Conservation (phyloP, 2,329 filamentous ascomycete species). For the Thelonectria olida region DNA sequence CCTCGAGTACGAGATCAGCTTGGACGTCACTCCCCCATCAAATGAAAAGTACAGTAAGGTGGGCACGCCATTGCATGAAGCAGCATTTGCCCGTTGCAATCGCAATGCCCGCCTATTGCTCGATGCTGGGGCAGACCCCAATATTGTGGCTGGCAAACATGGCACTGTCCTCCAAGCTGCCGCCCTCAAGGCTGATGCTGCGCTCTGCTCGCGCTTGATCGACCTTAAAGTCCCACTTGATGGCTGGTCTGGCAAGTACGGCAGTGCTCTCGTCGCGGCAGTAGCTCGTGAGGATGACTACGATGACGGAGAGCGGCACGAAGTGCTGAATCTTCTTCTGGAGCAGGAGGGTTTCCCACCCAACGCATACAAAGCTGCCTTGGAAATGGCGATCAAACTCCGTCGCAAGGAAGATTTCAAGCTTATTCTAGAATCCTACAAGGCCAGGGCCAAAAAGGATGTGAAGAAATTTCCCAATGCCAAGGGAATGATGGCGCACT, state of each 20-base stretch:
- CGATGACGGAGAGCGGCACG: constrained; percentile 2
- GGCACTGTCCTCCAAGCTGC: constrained; percentile 23
- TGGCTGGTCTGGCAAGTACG: constrained; percentile 20
- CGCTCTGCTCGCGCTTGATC: constrained; percentile 16
- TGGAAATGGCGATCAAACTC: constrained; percentile 20
- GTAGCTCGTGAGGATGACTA: constrained; percentile 10
- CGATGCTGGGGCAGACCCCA: constrained; percentile 18
- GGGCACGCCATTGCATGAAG: constrained; percentile 19
- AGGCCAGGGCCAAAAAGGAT: constrained; percentile 9
- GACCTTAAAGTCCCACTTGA: background rate
- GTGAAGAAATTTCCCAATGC: constrained; percentile 16
- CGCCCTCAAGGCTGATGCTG: constrained; percentile 18
- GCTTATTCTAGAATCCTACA: constrained; percentile 6
- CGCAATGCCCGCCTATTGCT: constrained; percentile 24
- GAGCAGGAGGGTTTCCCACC: constrained; percentile 9
- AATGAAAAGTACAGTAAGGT: background rate
- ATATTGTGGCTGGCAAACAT: constrained; percentile 17
- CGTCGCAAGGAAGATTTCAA: constrained; percentile 25
- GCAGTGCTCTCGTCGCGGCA: constrained; percentile 19
- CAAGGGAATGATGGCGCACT: constrained; percentile 20
- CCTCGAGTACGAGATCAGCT: constrained; percentile 1
- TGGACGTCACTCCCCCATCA: constrained; percentile 6
- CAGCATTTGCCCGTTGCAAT: constrained; percentile 19
- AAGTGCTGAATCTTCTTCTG: constrained; percentile 14
- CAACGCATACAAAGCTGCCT: constrained; percentile 15